phyloP scores from a whole-genome alignment of 495 filamentous ascomycete species.

The Penicillium crystallinum region DNA sequence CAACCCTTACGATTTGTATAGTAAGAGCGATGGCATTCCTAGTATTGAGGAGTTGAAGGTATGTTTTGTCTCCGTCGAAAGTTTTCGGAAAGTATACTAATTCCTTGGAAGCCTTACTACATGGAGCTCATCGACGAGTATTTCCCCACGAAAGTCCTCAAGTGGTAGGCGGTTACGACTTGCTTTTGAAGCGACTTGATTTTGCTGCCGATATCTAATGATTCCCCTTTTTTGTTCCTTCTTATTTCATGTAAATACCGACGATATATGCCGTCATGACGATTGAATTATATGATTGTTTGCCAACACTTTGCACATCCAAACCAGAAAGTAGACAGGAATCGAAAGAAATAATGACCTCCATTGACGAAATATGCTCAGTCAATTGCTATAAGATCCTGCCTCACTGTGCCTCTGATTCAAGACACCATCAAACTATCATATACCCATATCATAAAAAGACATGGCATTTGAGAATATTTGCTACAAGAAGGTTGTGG shows the following conservation, averaged over 20 bases:
- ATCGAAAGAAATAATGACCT: no score
- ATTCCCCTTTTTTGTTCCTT: constrained; percentile 15
- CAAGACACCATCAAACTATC: no score
- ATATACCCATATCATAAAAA: no score
- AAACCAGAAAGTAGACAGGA: background rate
- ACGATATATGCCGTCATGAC: background rate
- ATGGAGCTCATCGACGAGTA: constrained; percentile 79
- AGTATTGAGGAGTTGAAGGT: constrained; percentile 56
- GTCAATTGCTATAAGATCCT: no score
- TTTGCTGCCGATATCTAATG: background rate
- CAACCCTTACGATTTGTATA: constrained; percentile 88
- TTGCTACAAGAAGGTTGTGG: no score
- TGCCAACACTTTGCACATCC: no score
- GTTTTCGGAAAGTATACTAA: background rate
- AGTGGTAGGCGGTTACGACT: constrained; percentile 55
- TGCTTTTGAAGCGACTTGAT: background rate
- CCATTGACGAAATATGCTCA: no score
- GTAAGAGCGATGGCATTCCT: constrained; percentile 79
- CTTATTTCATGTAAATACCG: background rate
- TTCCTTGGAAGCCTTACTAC: constrained; percentile 58
- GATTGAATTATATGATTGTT: background rate
- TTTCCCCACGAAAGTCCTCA: constrained; percentile 70
- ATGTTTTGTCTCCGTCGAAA: background rate
- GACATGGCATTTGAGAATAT: no score
- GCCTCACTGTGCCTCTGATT: no score